These are phyloP conservation scores for Quercus aquifolioides DNA, from an alignment of 306 rosid species.

Conservation along the genomic window DNA sequence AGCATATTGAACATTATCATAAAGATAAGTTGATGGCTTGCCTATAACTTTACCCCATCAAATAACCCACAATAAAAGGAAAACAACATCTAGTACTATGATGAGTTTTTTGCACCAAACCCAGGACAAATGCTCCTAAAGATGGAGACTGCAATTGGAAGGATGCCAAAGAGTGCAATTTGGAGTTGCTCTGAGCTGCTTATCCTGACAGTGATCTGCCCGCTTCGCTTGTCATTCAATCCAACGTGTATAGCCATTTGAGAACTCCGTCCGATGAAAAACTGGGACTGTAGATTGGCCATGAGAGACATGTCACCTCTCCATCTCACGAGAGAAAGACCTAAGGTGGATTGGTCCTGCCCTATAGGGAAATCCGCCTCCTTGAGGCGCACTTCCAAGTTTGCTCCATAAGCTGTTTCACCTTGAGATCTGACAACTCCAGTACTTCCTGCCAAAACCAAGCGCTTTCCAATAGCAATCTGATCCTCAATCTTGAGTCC, in stretches of 20 bases:
- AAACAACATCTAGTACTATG: neutral
- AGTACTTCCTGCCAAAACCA: conserved; percentile 15
- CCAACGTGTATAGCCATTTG: conserved; percentile 11
- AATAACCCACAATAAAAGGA: neutral
- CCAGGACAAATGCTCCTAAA: conserved; percentile 1
- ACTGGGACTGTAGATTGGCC: conserved; percentile 12
- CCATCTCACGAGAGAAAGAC: conserved; percentile 22
- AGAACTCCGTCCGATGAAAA: conserved; percentile 13
- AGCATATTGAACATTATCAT: neutral
- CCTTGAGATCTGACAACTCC: conserved; percentile 13
- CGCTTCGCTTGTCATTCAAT: conserved; percentile 18
- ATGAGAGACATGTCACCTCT: conserved; percentile 12
- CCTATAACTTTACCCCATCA: neutral
- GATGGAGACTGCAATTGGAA: conserved; percentile 20
- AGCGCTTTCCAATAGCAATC: conserved; percentile 8
- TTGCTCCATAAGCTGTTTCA: conserved; percentile 21
- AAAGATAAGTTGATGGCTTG: neutral
- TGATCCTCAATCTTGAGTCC: conserved; percentile 26
- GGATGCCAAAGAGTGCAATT: conserved; percentile 21
- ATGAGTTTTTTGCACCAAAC: neutral
- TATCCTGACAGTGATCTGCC: conserved; percentile 16
- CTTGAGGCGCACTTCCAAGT: conserved; percentile 18
- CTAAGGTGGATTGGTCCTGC: conserved; percentile 14
- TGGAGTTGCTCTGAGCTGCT: conserved; percentile 23
- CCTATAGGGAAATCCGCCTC: conserved; percentile 5